phyloP scores from a whole-genome alignment of 768 basidiomycete genomes.

The Calocybe indica region DNA sequence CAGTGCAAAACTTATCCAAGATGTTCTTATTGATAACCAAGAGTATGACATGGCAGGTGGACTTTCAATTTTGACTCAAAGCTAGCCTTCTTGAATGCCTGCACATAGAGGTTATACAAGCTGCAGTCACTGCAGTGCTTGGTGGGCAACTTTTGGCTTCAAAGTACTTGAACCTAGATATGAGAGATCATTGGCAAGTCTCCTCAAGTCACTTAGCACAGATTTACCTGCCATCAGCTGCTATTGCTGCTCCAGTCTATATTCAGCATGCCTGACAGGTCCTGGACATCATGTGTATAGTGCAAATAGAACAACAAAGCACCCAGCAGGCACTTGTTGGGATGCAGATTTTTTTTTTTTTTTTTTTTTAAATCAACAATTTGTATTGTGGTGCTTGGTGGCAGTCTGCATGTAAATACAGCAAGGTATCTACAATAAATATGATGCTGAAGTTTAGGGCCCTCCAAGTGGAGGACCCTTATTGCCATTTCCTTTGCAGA shows the following conservation, averaged over 20 bases:
- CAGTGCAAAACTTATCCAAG: conserved; percentile 13
- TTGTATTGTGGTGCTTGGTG: no score
- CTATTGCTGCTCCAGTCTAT: conserved; percentile 22
- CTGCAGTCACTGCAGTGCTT: conserved; percentile 15
- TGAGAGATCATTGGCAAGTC: not conserved
- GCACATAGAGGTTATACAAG: conserved; percentile 17
- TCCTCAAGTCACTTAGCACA: not conserved
- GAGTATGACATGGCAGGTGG: conserved; percentile 17
- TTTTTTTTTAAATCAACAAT: no score
- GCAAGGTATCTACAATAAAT: no score
- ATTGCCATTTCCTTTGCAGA: no score
- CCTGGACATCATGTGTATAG: conserved; percentile 16
- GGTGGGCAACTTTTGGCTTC: conserved; percentile 9
- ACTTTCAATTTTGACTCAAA: conserved; percentile 15
- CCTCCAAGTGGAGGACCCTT: no score
- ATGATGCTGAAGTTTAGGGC: no score
- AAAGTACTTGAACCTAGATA: conserved; percentile 13
- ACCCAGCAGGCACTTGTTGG: conserved; percentile 19
- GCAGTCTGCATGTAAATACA: no score
- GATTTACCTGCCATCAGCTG: conserved; percentile 18
- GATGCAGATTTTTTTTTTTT: conserved; percentile 3
- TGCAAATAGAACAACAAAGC: conserved; percentile 21
- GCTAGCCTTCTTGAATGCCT: conserved; percentile 10
- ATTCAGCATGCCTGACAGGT: conserved; percentile 8
- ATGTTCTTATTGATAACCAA: conserved; percentile 18